Base-by-base conservation (phyloP, 208 protist genomes). In the Trypanosomatidae sp. region DNA sequence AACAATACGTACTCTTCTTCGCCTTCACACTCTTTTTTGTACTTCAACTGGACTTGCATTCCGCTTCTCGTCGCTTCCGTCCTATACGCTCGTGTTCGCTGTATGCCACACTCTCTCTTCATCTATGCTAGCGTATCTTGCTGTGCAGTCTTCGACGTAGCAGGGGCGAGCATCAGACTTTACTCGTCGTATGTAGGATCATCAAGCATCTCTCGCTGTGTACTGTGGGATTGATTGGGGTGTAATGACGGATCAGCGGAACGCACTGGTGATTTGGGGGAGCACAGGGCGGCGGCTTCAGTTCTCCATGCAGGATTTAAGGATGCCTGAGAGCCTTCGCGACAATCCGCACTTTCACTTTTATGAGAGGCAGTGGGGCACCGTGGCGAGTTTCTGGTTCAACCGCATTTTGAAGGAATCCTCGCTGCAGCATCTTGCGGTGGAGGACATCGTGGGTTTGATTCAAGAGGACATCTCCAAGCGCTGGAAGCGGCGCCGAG, bases 291-390 rank as follows among this genome's bases (percentile, higher is more conserved):
- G 82, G 28, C 78, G 86, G 0, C 79, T 95, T 1, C 87, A 91
- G 55, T 92, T 95, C 56, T 88, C 85, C 19, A 74, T 78, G 28
- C 71, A 92, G 50, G 91, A 95, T 53, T 69, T 95, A 15, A 73
- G 72, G 62, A 92, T 95, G 82, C 91, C 91, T 5, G 83, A 87
- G 41, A 46, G 43, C 30, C 59, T 95, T n/a, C 80, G 80, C 13
- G 62, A 79, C 9, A 25, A 70, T n/a, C 77, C 81, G 1, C 86
- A 95, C 70, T 50, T 62, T 30, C 75, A 83, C 67, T 95, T 95
- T 69, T 93, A 89, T 72, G 83, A 83, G 69, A 93, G 92, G 76
- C 91, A 95, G 70, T 95, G 91, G 89, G 84, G 87, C 36, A 25
- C 83, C 1, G 87, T 95, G 25, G 77, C 87, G 2, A 72, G 80